Conservation (phyloP, 2,329 filamentous ascomycete genomes). For the Colletotrichum tropicale region DNA sequence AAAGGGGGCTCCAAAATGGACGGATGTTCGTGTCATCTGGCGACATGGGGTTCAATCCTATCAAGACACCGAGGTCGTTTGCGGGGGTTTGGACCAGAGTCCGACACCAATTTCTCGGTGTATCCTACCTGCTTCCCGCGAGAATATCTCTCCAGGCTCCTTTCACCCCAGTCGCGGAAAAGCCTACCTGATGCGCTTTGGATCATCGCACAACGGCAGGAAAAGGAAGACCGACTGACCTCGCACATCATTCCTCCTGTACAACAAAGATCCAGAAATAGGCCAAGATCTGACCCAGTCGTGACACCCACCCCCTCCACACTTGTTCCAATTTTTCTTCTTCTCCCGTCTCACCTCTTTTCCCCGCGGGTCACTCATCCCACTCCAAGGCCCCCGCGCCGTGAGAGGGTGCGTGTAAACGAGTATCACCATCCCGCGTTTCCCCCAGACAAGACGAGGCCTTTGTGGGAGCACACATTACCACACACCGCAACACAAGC, state of each 20-base stretch:
- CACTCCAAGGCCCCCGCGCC: not conserved
- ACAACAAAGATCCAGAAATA: not conserved
- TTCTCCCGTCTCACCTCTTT: not conserved
- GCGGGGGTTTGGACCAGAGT: not conserved
- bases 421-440: not conserved
- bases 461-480: not conserved
- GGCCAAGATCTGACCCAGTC: slow-evolving; percentile 3
- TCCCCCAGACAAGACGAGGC: not conserved
- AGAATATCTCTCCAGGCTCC: not conserved
- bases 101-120: not conserved
- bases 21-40: not conserved
- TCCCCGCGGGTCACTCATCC: not conserved
- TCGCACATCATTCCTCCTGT: not conserved
- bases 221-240: slow-evolving; percentile 2
- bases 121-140: not conserved
- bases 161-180: not conserved
- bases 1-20: not conserved
- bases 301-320: not conserved
- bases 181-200: not conserved
- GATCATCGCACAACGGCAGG: not conserved
- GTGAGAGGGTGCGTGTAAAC: not conserved
- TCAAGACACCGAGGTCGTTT: not conserved
- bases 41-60: not conserved
- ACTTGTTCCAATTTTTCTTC: not conserved
- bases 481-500: not conserved